Percentiles rank a stretch among this genome's conserved stretches.
Conservation (phyloP, 768 basidiomycete genomes). For the Rubroboletus satanas region DNA sequence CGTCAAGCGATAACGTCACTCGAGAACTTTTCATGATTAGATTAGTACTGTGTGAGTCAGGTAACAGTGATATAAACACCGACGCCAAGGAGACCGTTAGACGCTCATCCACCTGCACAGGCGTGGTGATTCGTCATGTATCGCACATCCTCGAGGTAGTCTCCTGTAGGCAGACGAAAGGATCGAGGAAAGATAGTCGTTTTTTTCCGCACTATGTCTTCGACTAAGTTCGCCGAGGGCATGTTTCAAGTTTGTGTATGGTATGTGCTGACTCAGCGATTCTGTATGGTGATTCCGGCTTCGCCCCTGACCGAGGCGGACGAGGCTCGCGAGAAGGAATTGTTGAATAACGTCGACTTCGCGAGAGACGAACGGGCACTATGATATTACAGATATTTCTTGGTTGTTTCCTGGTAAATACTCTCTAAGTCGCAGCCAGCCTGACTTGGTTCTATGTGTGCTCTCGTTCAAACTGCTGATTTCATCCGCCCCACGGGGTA, state of each 20-base stretch:
- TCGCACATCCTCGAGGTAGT: neutral
- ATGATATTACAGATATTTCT: neutral
- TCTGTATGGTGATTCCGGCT: neutral
- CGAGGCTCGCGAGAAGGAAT: no score
- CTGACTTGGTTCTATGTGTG: neutral
- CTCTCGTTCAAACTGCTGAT: neutral
- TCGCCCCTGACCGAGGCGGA: neutral
- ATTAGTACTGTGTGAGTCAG: no score
- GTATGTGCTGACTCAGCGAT: neutral
- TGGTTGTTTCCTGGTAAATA: neutral
- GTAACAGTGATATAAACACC: no score
- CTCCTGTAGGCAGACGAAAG: neutral
- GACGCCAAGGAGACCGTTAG: neutral
- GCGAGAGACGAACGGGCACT: neutral
- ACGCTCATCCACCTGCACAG: neutral
- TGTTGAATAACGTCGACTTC: neutral
- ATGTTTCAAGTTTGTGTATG: no score
- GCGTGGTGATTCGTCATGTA: neutral
- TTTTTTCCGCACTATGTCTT: no score
- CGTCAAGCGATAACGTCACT: no score
- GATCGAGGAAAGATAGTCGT: neutral
- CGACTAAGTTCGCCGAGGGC: no score
- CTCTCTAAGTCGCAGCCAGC: no score
- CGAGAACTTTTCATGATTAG: no score
- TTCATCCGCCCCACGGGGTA: no score